Percentiles rank a stretch among this genome's conserved stretches.
These are phyloP conservation scores for Sanghuangporus baumii DNA, from an alignment of 1,284 basidiomycete species.

Conservation along the genomic window DNA sequence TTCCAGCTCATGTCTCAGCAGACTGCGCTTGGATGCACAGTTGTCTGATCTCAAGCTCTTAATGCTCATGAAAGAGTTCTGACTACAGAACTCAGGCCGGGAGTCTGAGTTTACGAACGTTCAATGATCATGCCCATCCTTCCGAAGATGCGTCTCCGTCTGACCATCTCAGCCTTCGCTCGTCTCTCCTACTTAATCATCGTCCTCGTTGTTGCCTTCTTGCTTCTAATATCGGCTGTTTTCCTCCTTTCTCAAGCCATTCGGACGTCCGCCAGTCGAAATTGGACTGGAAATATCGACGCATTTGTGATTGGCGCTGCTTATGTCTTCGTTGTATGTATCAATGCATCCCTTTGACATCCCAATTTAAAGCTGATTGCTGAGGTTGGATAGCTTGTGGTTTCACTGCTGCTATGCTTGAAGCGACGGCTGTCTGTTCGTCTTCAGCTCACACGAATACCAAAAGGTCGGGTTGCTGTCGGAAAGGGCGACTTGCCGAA, in stretches of 20 bases:
- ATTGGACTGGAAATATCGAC: constrained; percentile 58
- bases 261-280: constrained; percentile 45
- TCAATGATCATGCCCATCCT: not conserved
- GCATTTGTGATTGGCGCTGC: constrained; percentile 58
- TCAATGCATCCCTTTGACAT: not conserved
- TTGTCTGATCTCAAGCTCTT: no score
- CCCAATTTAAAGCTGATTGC: not conserved
- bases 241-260: constrained; percentile 65
- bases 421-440: constrained; percentile 63
- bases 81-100: no score
- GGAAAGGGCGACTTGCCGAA: constrained; percentile 66
- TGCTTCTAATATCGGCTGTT: constrained; percentile 54
- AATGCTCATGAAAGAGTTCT: no score
- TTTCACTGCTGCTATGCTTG: constrained; percentile 54
- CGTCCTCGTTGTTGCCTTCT: constrained; percentile 47
- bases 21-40: no score
- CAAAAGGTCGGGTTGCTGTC: constrained; percentile 62
- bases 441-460: constrained; percentile 59
- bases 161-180: not conserved
- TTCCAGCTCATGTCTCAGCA: not conserved
- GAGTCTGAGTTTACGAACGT: not conserved
- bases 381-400: constrained; percentile 34
- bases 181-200: constrained; percentile 40
- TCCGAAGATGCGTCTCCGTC: constrained; percentile 5
- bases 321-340: constrained; percentile 58